phyloP scores from a whole-genome alignment of 352 stramenopile species.

The Pelagophyceae sp. region DNA sequence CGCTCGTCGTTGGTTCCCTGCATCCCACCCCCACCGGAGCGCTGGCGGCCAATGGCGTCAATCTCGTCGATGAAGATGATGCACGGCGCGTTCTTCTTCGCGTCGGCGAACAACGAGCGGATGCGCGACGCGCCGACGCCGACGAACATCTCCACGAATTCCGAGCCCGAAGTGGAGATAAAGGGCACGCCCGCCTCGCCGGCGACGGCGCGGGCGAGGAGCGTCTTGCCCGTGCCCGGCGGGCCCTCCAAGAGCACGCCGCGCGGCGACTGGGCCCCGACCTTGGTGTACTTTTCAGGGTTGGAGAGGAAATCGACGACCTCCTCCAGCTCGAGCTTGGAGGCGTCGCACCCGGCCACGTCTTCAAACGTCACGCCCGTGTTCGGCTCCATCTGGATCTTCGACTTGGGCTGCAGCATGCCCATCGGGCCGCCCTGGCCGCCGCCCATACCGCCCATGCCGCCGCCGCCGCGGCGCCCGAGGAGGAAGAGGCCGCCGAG shows the following conservation, averaged over 20 bases:
- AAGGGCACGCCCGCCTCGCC: slow-evolving; percentile 84
- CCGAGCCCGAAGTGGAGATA: slow-evolving; percentile 83
- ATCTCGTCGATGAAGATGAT: slow-evolving; percentile 98
- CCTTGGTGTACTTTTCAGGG: slow-evolving; percentile 74
- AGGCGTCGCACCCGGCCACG: slow-evolving; percentile 79
- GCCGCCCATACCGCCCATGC: slow-evolving; percentile 26
- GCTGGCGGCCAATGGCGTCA: slow-evolving; percentile 89
- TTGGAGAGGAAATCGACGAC: slow-evolving; percentile 87
- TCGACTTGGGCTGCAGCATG: slow-evolving; percentile 53
- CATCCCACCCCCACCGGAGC: slow-evolving; percentile 55
- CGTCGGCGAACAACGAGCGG: slow-evolving; percentile 82
- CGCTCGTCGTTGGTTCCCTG: slow-evolving; percentile 57
- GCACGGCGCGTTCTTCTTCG: slow-evolving; percentile 83
- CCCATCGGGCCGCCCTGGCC: slow-evolving; percentile 47
- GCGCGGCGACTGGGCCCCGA: slow-evolving; percentile 76
- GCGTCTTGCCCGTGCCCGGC: slow-evolving; percentile 84
- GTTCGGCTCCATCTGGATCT: slow-evolving; percentile 50
- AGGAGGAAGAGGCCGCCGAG: slow-evolving; percentile 63
- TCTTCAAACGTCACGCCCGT: slow-evolving; percentile 74
- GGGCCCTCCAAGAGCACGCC: slow-evolving; percentile 84
- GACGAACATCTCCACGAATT: slow-evolving; percentile 95
- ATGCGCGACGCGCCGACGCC: slow-evolving; percentile 81
- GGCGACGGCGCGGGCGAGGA: slow-evolving; percentile 81
- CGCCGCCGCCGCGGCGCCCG: slow-evolving; percentile 37
- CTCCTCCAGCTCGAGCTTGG: slow-evolving; percentile 80